These are phyloP conservation scores for Cephalotrichum gorgonifer DNA, from an alignment of 2,329 filamentous ascomycete genomes.

Conservation along the genomic window DNA sequence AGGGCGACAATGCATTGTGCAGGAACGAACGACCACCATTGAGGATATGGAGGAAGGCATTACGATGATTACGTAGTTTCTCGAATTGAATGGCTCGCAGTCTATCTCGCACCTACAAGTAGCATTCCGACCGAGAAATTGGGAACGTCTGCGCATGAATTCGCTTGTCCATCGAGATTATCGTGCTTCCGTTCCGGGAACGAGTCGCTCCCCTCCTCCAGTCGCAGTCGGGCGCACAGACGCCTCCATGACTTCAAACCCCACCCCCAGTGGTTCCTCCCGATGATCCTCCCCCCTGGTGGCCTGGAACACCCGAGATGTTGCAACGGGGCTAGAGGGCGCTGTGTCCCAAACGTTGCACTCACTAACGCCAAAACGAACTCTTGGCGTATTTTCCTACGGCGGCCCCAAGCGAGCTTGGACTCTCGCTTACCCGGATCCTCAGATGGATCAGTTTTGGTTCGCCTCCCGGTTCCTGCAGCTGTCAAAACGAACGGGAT, in stretches of 20 bases:
- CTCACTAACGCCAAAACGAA: too few species aligned
- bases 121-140: neutral
- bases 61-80: neutral
- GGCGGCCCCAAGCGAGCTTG: slow-evolving; percentile 3
- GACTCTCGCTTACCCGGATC: slow-evolving; percentile 3
- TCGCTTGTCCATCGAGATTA: neutral
- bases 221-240: slow-evolving; percentile 3
- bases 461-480: neutral
- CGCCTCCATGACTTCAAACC: neutral
- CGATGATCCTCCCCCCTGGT: slow-evolving; percentile 1
- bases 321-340: neutral
- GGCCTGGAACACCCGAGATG: neutral
- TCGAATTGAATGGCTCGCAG: neutral
- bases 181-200: neutral
- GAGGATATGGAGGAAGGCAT: neutral
- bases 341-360: neutral
- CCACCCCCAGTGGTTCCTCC: slow-evolving; percentile 2
- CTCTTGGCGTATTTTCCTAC: neutral
- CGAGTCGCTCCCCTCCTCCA: too few species aligned
- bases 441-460: slow-evolving; percentile 2
- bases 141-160: neutral
- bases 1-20: neutral
- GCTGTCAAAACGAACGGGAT: neutral
- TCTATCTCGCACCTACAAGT: neutral
- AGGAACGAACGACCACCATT: neutral